phyloP scores from a whole-genome alignment of 192 early-diverging fungal genomes.

The Gryganskiella cystojenkinii region DNA sequence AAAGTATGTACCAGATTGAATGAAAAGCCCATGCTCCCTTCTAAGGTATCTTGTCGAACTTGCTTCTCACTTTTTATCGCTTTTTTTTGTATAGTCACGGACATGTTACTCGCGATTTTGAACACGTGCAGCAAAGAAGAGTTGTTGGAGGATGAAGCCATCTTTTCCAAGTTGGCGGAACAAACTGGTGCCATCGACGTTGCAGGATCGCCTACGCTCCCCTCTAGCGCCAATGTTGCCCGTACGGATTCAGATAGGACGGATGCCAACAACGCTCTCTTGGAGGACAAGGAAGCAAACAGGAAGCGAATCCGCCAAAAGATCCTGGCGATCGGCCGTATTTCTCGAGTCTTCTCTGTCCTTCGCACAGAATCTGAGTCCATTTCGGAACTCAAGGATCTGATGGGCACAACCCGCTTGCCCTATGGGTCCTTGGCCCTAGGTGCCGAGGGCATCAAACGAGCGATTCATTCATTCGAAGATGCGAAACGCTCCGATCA shows the following conservation, averaged over 20 bases:
- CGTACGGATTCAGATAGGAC: background rate
- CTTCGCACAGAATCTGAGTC: slow-evolving; percentile 89
- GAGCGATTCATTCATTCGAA: slow-evolving; percentile 91
- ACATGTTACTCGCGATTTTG: slow-evolving; percentile 94
- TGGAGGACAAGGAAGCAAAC: slow-evolving; percentile 12
- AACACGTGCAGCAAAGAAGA: slow-evolving; percentile 96
- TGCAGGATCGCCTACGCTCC: background rate
- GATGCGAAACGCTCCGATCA: slow-evolving; percentile 88
- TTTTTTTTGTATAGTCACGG: slow-evolving; percentile 74
- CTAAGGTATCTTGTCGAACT: background rate
- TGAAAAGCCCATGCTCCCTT: background rate
- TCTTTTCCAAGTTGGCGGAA: slow-evolving; percentile 3
- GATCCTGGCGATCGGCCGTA: slow-evolving; percentile 91
- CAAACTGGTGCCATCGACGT: background rate
- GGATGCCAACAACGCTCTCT: background rate
- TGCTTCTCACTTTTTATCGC: slow-evolving; percentile 6
- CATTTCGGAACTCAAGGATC: slow-evolving; percentile 91
- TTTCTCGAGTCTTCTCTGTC: slow-evolving; percentile 89
- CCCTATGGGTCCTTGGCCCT: slow-evolving; percentile 90
- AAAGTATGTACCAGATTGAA: slow-evolving; percentile 67
- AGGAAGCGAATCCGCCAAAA: slow-evolving; percentile 57
- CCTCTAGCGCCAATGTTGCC: background rate
- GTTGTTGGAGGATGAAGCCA: slow-evolving; percentile 67
- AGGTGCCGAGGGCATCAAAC: slow-evolving; percentile 91
- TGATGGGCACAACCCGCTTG: slow-evolving; percentile 83